These are phyloP conservation scores for Ogataea trehalophila DNA, from an alignment of 805 yeast species.

Conservation along the genomic window DNA sequence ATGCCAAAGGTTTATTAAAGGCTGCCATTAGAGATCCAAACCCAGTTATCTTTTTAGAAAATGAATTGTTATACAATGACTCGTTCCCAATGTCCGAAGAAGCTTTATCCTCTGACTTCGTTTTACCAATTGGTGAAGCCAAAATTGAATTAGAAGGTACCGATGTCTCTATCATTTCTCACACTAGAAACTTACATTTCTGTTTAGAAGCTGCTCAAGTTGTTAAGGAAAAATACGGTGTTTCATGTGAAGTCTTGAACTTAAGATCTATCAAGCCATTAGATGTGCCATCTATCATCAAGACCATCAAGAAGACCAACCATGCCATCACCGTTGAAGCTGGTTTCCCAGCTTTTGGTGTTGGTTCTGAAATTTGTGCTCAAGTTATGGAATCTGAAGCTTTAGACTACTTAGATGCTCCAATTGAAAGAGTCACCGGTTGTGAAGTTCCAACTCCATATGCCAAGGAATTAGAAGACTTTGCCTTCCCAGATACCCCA, in stretches of 20 bases:
- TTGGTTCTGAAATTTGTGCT: constrained; percentile 97
- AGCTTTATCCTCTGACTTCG: constrained; percentile 81
- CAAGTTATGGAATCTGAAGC: constrained; percentile 98
- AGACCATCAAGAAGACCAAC: constrained; percentile 92
- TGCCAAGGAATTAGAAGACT: constrained; percentile 92
- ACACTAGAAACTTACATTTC: constrained; percentile 85
- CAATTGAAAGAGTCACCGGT: constrained; percentile 97
- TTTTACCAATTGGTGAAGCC: constrained; percentile 92
- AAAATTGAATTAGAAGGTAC: constrained; percentile 91
- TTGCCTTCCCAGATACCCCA: constrained; percentile 97
- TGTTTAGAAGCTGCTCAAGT: constrained; percentile 87
- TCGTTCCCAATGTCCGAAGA: constrained; percentile 86
- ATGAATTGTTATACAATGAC: constrained; percentile 93
- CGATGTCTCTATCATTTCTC: constrained; percentile 85
- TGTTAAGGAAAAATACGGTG: constrained; percentile 79
- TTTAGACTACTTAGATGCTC: constrained; percentile 96
- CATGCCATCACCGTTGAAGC: constrained; percentile 95
- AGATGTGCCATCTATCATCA: constrained; percentile 80
- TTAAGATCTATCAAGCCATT: constrained; percentile 96
- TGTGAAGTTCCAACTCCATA: constrained; percentile 99
- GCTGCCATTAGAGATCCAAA: constrained; percentile 98
- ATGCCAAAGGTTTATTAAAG: constrained; percentile 90
- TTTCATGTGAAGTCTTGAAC: constrained; percentile 90
- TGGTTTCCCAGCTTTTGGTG: constrained; percentile 97
- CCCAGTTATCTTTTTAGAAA: constrained; percentile 93